Evolutionary conservation across 768 basidiomycete species (phyloP).

Genomic region (Mycena sanguinolenta): DNA sequence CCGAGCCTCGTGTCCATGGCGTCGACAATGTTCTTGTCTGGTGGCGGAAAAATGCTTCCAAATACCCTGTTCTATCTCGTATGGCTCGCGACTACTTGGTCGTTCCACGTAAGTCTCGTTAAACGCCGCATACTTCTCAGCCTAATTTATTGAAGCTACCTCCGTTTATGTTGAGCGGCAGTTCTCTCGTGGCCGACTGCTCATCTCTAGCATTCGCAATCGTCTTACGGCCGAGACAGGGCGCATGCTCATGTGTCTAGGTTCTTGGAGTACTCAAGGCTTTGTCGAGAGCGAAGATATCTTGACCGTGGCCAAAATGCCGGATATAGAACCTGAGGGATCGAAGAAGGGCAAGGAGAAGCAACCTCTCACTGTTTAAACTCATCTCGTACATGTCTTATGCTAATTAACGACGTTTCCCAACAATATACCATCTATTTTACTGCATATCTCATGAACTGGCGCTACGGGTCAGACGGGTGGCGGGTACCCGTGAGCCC

Average conservation of each 20-base stretch:
- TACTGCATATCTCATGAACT: no score
- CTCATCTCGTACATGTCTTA: no score
- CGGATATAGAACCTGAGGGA: no score
- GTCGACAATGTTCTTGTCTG: neutral
- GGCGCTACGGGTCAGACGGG: no score
- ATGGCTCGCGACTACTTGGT: neutral
- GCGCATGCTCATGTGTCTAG: conserved; percentile 43
- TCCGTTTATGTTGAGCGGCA: conserved; percentile 47
- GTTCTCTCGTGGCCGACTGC: conserved; percentile 46
- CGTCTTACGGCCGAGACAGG: conserved; percentile 40
- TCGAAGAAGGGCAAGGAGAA: no score
- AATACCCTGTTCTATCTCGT: neutral
- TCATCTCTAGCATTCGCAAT: conserved; percentile 43
- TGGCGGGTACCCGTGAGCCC: no score
- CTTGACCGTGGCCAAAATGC: no score
- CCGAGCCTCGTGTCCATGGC: neutral
- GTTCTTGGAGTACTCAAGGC: conserved; percentile 39
- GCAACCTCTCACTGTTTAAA: no score
- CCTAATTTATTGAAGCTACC: neutral
- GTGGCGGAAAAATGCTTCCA: neutral
- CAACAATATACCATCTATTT: no score
- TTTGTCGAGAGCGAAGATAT: conserved; percentile 33
- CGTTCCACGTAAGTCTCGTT: neutral
- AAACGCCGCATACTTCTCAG: neutral
- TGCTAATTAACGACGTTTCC: no score